These are phyloP conservation scores for Celoporthe dispersa DNA, from an alignment of 2,329 filamentous ascomycete species.

Conservation along the genomic window DNA sequence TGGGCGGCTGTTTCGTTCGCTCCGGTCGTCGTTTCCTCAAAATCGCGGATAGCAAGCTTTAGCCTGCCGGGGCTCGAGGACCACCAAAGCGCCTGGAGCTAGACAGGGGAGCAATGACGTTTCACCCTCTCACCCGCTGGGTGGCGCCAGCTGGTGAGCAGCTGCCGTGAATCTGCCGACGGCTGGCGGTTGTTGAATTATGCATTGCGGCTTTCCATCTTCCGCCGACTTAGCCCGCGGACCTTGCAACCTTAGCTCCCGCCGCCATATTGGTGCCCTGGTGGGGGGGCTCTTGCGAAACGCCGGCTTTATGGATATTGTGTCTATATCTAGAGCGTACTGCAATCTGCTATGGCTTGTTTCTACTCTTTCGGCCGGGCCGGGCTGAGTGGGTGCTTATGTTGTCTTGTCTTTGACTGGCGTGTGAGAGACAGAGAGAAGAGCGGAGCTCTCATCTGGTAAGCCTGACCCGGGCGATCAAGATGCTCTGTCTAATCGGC, in stretches of 20 bases:
- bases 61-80: background rate
- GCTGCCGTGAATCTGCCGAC: background rate
- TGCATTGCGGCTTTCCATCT: background rate
- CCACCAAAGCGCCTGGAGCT: background rate
- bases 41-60: slow-evolving; percentile 13
- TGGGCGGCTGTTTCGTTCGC: slow-evolving; percentile 5
- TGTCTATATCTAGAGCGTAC: background rate
- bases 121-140: fast-evolving
- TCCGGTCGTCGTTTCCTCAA: slow-evolving; percentile 4
- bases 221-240: background rate
- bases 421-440: background rate
- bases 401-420: background rate
- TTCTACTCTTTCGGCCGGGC: background rate
- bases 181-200: background rate
- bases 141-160: background rate
- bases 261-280: background rate
- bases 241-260: background rate
- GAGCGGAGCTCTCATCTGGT: background rate
- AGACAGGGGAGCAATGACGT: background rate
- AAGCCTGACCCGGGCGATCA: background rate
- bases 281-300: background rate
- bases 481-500: background rate
- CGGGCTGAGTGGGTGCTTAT: background rate
- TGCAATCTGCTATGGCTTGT: background rate
- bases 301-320: background rate